Percentiles rank a stretch among this genome's conserved stretches.
Evolutionary conservation across 1,284 basidiomycete species (phyloP).

Genomic region (Hypsizygus ulmarius): DNA sequence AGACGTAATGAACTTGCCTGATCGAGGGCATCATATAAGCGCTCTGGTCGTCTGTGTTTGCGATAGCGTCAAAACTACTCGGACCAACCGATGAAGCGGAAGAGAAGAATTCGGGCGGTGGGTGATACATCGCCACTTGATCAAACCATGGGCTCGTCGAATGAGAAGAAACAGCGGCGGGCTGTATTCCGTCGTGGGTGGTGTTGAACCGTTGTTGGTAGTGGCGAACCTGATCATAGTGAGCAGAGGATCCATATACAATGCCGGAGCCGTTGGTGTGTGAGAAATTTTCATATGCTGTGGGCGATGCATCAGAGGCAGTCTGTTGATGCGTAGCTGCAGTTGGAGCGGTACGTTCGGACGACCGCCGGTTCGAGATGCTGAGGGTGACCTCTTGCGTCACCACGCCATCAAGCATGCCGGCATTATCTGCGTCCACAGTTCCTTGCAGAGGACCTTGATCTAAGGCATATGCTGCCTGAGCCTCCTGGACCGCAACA

Average conservation of each 20-base stretch:
- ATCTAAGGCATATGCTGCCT: conserved; percentile 5
- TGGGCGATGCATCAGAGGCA: not conserved
- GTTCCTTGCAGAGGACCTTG: conserved; percentile 1
- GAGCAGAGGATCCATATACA: conserved; percentile 1
- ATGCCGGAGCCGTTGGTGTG: not conserved
- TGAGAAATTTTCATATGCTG: not conserved
- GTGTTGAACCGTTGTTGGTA: conserved; percentile 4
- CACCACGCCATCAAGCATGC: conserved; percentile 1
- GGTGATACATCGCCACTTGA: conserved; percentile 3
- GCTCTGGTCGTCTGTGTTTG: not conserved
- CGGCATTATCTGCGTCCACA: conserved; percentile 3
- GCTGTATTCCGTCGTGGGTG: conserved; percentile 5
- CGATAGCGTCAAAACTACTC: not conserved
- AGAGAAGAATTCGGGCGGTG: not conserved
- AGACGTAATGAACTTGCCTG: too few relatives aligned
- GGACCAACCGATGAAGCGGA: not conserved
- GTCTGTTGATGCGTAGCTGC: conserved; percentile 1
- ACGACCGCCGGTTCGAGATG: not conserved
- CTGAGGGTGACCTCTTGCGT: not conserved
- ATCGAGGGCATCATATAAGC: too few relatives aligned
- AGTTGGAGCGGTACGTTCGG: not conserved
- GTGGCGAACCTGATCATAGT: not conserved
- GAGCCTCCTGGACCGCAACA: conserved; percentile 11
- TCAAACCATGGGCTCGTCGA: conserved; percentile 6
- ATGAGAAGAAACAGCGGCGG: conserved; percentile 5